Evolutionary conservation across 2,329 filamentous ascomycete genomes (phyloP).

Genomic region (Aspergillus luchuensis): DNA sequence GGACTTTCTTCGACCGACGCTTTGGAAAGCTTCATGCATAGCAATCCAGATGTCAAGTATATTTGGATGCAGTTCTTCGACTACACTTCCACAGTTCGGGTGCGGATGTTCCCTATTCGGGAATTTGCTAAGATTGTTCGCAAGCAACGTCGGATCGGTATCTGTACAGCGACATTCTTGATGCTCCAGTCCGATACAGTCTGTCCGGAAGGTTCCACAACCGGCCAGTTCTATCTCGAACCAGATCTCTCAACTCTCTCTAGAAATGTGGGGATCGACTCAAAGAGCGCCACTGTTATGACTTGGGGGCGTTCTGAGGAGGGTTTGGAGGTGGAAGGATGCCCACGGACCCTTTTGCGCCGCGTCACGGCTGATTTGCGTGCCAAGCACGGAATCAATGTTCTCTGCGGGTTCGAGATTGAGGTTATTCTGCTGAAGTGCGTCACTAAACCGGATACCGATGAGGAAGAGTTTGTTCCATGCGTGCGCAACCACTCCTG

Average conservation of each 20-base stretch:
- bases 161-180: conserved; percentile 66
- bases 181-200: conserved; percentile 68
- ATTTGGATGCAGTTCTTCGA: conserved; percentile 77
- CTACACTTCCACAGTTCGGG: conserved; percentile 69
- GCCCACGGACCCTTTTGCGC: conserved; percentile 67
- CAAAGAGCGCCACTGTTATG: conserved; percentile 65
- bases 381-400: conserved; percentile 56
- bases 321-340: conserved; percentile 56
- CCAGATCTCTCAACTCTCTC: conserved; percentile 67
- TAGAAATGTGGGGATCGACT: conserved; percentile 57
- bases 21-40: conserved; percentile 52
- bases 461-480: conserved; percentile 43
- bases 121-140: conserved; percentile 54
- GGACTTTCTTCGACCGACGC: conserved; percentile 20
- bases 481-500: conserved; percentile 69
- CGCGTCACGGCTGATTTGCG: conserved; percentile 56
- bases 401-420: conserved; percentile 77
- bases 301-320: conserved; percentile 65
- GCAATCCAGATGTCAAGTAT: conserved; percentile 60
- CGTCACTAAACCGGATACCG: conserved; percentile 33
- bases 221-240: conserved; percentile 67
- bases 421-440: conserved; percentile 72
- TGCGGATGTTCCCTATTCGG: conserved; percentile 67
- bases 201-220: conserved; percentile 55
- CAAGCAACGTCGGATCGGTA: conserved; percentile 56